Evolutionary conservation across 2,329 filamentous ascomycete genomes (phyloP).

Genomic region (Drechslerella dactyloides): DNA sequence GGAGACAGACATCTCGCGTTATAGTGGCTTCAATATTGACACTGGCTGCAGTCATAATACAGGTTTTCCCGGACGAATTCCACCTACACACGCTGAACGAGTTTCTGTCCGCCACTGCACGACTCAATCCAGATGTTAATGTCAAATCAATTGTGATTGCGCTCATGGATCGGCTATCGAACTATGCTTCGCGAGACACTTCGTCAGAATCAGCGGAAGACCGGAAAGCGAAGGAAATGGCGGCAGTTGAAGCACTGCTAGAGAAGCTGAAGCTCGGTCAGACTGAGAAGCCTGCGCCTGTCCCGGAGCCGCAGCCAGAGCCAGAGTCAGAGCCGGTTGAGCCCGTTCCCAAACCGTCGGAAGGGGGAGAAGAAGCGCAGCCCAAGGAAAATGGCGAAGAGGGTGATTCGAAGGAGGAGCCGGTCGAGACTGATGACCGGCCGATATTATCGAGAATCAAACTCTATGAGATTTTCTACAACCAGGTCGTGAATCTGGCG

Average conservation of each 20-base stretch:
- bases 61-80: constrained; percentile 98
- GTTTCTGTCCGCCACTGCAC: constrained; percentile 88
- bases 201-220: constrained; percentile 73
- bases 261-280: constrained; percentile 78
- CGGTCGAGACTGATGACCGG: constrained; percentile 57
- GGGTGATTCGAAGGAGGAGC: constrained; percentile 54
- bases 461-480: constrained; percentile 96
- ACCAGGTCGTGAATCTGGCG: constrained; percentile 91
- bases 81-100: constrained; percentile 96
- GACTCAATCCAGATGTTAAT: constrained; percentile 94
- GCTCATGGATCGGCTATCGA: constrained; percentile 92
- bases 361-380: neutral
- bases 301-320: constrained; percentile 58
- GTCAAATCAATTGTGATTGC: constrained; percentile 98
- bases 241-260: constrained; percentile 77
- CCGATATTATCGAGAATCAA: constrained; percentile 57
- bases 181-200: constrained; percentile 89
- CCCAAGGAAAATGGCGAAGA: constrained; percentile 53
- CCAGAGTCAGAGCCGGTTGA: constrained; percentile 55
- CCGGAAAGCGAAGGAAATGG: constrained; percentile 78
- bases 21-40: constrained; percentile 10
- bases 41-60: constrained; percentile 77
- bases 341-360: constrained; percentile 17
- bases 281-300: constrained; percentile 56
- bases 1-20: constrained; percentile 52